phyloP scores from a whole-genome alignment of 352 stramenopile genomes.

The Thraustochytrium striatum region DNA sequence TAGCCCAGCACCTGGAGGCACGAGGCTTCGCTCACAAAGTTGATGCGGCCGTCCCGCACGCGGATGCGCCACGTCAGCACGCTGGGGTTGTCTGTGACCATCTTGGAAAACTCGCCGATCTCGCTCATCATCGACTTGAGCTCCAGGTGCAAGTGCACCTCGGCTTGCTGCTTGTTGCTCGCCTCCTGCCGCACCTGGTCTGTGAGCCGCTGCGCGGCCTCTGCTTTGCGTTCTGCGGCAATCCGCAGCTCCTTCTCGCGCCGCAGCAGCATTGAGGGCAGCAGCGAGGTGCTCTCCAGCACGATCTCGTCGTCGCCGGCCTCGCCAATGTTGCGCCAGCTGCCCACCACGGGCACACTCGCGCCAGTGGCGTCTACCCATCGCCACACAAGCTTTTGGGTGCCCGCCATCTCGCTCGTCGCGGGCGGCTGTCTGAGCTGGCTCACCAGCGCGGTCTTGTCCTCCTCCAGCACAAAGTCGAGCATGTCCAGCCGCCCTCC shows the following conservation, averaged over 20 bases:
- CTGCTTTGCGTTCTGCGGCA: slow-evolving; percentile 23
- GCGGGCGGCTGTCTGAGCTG: not conserved
- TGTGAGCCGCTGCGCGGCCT: slow-evolving; percentile 13
- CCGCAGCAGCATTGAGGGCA: slow-evolving; percentile 29
- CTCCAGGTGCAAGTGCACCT: not conserved
- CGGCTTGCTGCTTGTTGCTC: slow-evolving; percentile 4
- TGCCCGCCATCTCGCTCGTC: not conserved
- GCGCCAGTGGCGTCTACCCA: slow-evolving; percentile 17
- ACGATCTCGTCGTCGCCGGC: slow-evolving; percentile 1
- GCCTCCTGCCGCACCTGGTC: slow-evolving; percentile 19
- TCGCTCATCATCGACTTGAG: slow-evolving; percentile 30
- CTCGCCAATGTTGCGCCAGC: slow-evolving; percentile 14
- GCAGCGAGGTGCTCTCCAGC: slow-evolving; percentile 41
- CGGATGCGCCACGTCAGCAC: slow-evolving; percentile 39
- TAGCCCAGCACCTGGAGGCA: slow-evolving; percentile 26
- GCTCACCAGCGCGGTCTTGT: not conserved
- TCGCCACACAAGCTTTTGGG: slow-evolving; percentile 16
- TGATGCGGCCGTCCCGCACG: not conserved
- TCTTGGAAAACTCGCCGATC: slow-evolving; percentile 30
- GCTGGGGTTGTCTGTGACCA: slow-evolving; percentile 26
- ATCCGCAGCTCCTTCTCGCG: slow-evolving; percentile 34
- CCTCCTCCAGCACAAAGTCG: not conserved
- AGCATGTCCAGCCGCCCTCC: slow-evolving; percentile 13
- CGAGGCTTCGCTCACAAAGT: slow-evolving; percentile 13
- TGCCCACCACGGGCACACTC: slow-evolving; percentile 28